Base-by-base conservation (phyloP, 2,329 filamentous ascomycete species). In the Aspergillus persii region DNA sequence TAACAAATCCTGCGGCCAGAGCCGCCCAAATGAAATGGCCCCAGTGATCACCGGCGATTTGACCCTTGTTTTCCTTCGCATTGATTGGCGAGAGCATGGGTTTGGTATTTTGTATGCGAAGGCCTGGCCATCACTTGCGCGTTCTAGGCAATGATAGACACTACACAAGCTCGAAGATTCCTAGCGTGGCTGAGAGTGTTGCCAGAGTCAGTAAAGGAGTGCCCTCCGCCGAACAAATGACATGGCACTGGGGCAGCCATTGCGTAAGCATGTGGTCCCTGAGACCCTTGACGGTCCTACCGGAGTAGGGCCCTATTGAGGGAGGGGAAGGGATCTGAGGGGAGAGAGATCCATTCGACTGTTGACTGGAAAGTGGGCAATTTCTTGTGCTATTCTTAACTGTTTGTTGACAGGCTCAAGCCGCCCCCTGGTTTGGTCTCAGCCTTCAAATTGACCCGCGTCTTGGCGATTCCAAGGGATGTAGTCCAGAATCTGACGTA, bases 191-290 rank as follows among this genome's bases (percentile, higher is more conserved):
- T 60, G 50, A 46, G 29, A 33, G 52, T 44, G 18, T 55, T 53
- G 48, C 41, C 57, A 53, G 36, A n/a, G 50, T 55, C 33, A 53
- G 53, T 50, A 39, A 51, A 54, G 57, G 31, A 54, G 54, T 47
- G 39, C 39, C 39, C 53, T 49, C 31, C 47, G 44, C 36, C 23
- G 53, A 36, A 50, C 51, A 61, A 58, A 57, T 53, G 36, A 41
- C 36, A 41, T 41, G 36, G 36, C 57, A 52, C 56, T 50, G 53
- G 58, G 63, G 61, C 55, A 46, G 53, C 51, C 58, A 58, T 67
- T 67, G 64, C 63, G 65, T 67, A 67, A 67, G 56, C 63, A 26
- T 53, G 65, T 66, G 63, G 65, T 60, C 62, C 62, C 61, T 59
- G 33, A 29, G 56, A 57, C 57, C 58, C 58, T 59, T 54, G 49